phyloP scores from a whole-genome alignment of 495 filamentous ascomycete species.

The Penicillium dipodomyicola region DNA sequence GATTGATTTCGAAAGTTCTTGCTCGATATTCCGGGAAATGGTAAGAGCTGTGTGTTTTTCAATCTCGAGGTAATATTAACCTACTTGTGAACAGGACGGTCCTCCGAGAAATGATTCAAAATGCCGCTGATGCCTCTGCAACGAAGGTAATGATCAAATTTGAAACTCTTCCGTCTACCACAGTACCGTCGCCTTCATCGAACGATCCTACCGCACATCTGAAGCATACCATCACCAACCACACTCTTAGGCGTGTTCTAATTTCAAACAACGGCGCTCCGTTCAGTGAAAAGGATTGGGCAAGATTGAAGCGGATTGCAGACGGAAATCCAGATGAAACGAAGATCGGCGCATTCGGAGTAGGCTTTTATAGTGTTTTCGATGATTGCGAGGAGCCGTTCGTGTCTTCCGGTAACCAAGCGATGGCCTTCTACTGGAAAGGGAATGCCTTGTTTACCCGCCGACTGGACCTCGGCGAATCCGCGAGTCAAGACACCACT shows the following conservation, averaged over 20 bases:
- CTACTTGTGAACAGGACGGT: conserved; percentile 47
- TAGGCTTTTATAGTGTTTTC: conserved; percentile 98
- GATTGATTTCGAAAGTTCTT: conserved; percentile 95
- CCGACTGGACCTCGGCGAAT: conserved; percentile 64
- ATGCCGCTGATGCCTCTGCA: conserved; percentile 92
- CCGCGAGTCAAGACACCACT: conserved; percentile 68
- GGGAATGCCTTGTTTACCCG: conserved; percentile 90
- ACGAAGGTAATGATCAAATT: conserved; percentile 86
- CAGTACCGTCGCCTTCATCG: conserved; percentile 65
- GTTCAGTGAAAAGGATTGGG: conserved; percentile 89
- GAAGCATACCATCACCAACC: conserved; percentile 77
- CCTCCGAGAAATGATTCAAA: conserved; percentile 92
- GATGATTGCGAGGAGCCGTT: conserved; percentile 97
- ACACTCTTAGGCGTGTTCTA: conserved; percentile 76
- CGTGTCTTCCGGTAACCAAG: conserved; percentile 82
- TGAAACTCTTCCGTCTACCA: conserved; percentile 79
- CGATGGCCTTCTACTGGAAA: conserved; percentile 99
- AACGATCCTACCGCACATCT: conserved; percentile 66
- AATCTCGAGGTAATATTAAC: conserved; percentile 8
- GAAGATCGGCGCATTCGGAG: conserved; percentile 97
- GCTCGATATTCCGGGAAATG: conserved; percentile 95
- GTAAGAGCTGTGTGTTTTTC: conserved; percentile 26
- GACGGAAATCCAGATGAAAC: conserved; percentile 98
- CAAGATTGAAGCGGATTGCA: conserved; percentile 88
- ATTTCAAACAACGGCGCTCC: conserved; percentile 87